Evolutionary conservation across 768 basidiomycete species (phyloP).

Genomic region (Hirschioporus abietinus): DNA sequence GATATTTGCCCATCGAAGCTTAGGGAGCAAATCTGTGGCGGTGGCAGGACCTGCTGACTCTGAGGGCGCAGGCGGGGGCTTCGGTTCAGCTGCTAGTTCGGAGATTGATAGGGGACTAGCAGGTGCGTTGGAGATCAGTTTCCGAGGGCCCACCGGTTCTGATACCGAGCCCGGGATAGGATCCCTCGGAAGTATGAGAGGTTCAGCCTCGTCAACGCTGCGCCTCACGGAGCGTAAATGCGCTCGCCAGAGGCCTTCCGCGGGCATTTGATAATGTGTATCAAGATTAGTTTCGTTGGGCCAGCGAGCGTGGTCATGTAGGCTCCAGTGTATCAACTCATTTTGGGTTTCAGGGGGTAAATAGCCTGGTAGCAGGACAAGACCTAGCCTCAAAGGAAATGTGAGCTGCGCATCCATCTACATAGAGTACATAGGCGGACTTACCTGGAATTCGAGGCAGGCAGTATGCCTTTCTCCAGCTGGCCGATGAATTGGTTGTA

Average conservation of each 20-base stretch:
- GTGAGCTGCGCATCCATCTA: neutral
- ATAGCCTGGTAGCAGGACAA: slow-evolving; percentile 79
- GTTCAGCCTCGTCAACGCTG: slow-evolving; percentile 23
- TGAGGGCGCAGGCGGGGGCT: slow-evolving; percentile 63
- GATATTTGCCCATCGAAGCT: slow-evolving; percentile 93
- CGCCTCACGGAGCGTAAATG: slow-evolving; percentile 30
- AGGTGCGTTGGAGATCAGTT: slow-evolving; percentile 68
- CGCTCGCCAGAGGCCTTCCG: slow-evolving; percentile 72
- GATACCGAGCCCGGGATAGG: slow-evolving; percentile 11
- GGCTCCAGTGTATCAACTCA: slow-evolving; percentile 63
- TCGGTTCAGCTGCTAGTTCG: slow-evolving; percentile 47
- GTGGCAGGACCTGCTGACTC: slow-evolving; percentile 43
- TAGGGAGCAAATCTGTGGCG: slow-evolving; percentile 57
- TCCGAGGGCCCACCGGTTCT: slow-evolving; percentile 47
- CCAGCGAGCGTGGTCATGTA: slow-evolving; percentile 64
- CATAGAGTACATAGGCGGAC: slow-evolving; percentile 9
- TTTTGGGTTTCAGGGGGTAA: slow-evolving; percentile 60
- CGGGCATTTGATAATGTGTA: slow-evolving; percentile 75
- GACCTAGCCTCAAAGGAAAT: slow-evolving; percentile 46
- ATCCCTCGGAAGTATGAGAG: slow-evolving; percentile 43
- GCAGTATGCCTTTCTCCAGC: slow-evolving; percentile 32
- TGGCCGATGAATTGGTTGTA: slow-evolving; percentile 13
- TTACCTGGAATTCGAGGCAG: slow-evolving; percentile 57
- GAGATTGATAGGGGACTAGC: slow-evolving; percentile 53
- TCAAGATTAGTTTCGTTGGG: slow-evolving; percentile 92